These are phyloP conservation scores for Coemansia aciculifera DNA, from an alignment of 192 early-diverging fungal species.

Conservation along the genomic window DNA sequence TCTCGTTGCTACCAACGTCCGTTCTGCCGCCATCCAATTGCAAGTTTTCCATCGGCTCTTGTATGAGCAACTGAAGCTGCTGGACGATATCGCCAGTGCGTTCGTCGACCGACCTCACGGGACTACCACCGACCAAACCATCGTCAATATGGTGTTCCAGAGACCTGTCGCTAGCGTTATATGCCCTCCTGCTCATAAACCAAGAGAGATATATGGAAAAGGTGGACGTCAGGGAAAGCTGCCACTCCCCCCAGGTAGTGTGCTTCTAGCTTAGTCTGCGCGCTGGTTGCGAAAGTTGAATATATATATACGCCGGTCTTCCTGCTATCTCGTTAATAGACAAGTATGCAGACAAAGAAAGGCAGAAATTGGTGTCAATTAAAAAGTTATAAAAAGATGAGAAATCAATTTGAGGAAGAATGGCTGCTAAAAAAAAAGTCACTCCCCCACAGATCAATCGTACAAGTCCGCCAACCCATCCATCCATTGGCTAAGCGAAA, in stretches of 20 bases:
- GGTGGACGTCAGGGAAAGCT: background rate
- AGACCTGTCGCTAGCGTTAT: background rate
- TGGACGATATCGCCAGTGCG: slow-evolving; percentile 24
- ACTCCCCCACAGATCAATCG: background rate
- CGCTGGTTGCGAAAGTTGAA: background rate
- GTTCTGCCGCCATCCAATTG: background rate
- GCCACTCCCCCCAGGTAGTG: background rate
- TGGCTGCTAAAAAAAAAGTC: background rate
- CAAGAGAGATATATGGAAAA: background rate
- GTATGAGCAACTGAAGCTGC: slow-evolving; percentile 40
- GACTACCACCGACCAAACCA: background rate
- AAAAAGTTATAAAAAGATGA: background rate
- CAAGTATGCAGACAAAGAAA: background rate
- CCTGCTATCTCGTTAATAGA: slow-evolving; percentile 10
- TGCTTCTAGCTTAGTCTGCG: background rate
- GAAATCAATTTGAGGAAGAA: background rate
- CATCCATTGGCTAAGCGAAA: background rate
- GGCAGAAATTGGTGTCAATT: background rate
- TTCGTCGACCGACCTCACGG: slow-evolving; percentile 10
- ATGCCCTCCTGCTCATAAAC: slow-evolving; percentile 14
- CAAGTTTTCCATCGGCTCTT: slow-evolving; percentile 8
- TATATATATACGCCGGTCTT: background rate
- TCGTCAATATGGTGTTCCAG: slow-evolving; percentile 5
- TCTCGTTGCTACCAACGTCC: slow-evolving; percentile 6
- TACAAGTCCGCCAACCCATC: background rate